A percentile compares a stretch with the other conserved stretches of the same genome.
Conservation (phyloP, 2,329 filamentous ascomycete species). For the Xylariales sp. region DNA sequence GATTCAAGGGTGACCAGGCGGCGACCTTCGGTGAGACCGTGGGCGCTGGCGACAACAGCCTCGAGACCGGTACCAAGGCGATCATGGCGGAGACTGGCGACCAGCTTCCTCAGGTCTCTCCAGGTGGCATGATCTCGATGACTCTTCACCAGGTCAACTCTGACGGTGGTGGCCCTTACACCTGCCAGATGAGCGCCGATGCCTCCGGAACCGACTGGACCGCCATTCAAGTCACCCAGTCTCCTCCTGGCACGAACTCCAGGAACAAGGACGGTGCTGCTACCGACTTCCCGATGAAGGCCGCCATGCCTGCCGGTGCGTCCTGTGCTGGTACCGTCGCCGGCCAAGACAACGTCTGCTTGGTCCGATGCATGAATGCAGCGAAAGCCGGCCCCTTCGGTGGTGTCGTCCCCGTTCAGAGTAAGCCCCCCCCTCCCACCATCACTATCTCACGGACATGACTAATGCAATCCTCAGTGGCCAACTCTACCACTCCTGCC, state of each 20-base stretch:
- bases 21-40: conserved; percentile 56
- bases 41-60: conserved; percentile 49
- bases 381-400: conserved; percentile 59
- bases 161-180: conserved; percentile 62
- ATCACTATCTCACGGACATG: conserved; percentile 15
- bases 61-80: conserved; percentile 50
- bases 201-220: conserved; percentile 50
- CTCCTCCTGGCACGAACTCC: conserved; percentile 46
- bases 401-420: conserved; percentile 54
- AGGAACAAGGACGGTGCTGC: conserved; percentile 38
- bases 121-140: conserved; percentile 54
- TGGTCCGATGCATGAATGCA: conserved; percentile 58
- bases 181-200: conserved; percentile 59
- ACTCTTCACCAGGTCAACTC: conserved; percentile 64
- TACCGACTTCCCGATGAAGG: conserved; percentile 49
- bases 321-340: conserved; percentile 56
- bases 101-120: conserved; percentile 53
- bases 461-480: conserved; percentile 20
- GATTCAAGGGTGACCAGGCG: conserved; percentile 50
- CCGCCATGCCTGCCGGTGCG: conserved; percentile 49
- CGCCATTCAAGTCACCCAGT: conserved; percentile 49
- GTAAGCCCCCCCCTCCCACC: conserved; percentile 13
- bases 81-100: conserved; percentile 55
- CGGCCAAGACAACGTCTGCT: conserved; percentile 55
- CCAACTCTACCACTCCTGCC: conserved; percentile 16